Evolutionary conservation across 1,139 yeast genomes (phyloP).

Genomic region (Pichia cactophila): DNA sequence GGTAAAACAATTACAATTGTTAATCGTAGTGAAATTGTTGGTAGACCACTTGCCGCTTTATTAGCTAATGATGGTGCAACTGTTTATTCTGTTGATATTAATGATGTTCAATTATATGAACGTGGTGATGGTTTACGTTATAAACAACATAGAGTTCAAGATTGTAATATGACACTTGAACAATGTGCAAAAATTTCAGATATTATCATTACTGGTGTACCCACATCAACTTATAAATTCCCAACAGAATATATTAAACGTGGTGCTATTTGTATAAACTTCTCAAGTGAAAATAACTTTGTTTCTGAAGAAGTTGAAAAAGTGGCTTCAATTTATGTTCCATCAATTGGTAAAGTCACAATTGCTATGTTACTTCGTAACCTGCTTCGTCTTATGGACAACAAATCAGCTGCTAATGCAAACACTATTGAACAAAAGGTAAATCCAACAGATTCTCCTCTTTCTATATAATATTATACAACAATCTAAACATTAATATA

Average conservation of each 20-base stretch:
- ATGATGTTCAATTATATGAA: conserved; percentile 83
- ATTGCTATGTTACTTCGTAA: conserved; percentile 89
- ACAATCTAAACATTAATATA: no score
- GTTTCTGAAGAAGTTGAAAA: conserved; percentile 61
- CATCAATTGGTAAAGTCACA: conserved; percentile 93
- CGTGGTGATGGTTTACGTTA: conserved; percentile 87
- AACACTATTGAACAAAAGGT: conserved; percentile 12
- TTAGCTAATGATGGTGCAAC: conserved; percentile 96
- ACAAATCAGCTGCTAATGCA: conserved; percentile 31
- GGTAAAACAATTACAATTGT: conserved; percentile 89
- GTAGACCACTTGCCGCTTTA: conserved; percentile 92
- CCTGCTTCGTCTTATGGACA: conserved; percentile 69
- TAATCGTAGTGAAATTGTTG: conserved; percentile 92
- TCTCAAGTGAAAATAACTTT: conserved; percentile 84
- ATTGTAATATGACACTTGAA: conserved; percentile 46
- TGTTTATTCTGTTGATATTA: conserved; percentile 84
- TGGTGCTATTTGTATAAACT: conserved; percentile 88
- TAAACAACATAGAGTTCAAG: conserved; percentile 77
- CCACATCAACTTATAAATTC: conserved; percentile 72
- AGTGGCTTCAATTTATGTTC: conserved; percentile 86
- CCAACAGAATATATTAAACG: conserved; percentile 72
- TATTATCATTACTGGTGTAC: conserved; percentile 94
- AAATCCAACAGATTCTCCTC: conserved; percentile 15
- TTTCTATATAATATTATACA: not conserved
- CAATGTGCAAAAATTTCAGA: conserved; percentile 71